Conservation (phyloP, 2,329 filamentous ascomycete genomes). For the Pyrenochaeta sp. region DNA sequence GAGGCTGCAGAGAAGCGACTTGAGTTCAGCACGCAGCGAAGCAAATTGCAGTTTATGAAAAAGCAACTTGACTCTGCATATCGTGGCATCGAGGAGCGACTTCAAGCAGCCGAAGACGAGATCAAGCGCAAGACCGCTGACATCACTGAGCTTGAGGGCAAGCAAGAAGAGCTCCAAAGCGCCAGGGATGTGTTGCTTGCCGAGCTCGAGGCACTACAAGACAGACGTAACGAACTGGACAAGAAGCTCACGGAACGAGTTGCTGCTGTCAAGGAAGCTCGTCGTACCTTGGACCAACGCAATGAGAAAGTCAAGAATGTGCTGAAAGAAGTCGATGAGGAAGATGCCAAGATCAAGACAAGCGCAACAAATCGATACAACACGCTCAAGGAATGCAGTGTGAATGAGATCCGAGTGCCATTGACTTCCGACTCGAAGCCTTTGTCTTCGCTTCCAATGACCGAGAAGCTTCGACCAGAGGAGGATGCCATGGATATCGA, state of each 20-base stretch:
- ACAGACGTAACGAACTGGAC: conserved; percentile 73
- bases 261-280: conserved; percentile 79
- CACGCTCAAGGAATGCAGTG: conserved; percentile 84
- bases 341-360: conserved; percentile 88
- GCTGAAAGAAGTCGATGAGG: conserved; percentile 74
- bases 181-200: conserved; percentile 75
- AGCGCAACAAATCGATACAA: conserved; percentile 85
- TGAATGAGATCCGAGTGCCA: conserved; percentile 91
- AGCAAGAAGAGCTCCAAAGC: conserved; percentile 78
- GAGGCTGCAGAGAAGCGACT: conserved; percentile 87
- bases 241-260: conserved; percentile 72
- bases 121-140: conserved; percentile 72
- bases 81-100: conserved; percentile 71
- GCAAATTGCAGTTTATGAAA: conserved; percentile 66
- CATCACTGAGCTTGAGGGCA: conserved; percentile 67
- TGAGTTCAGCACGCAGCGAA: conserved; percentile 82
- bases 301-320: conserved; percentile 81
- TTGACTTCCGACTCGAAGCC: conserved; percentile 72
- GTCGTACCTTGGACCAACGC: conserved; percentile 80
- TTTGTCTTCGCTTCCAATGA: conserved; percentile 85
- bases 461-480: conserved; percentile 76
- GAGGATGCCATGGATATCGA: conserved; percentile 94
- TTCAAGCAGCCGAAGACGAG: conserved; percentile 72
- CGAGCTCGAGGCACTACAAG: conserved; percentile 77
- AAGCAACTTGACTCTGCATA: conserved; percentile 75